These are phyloP conservation scores for Neurospora sp. DNA, from an alignment of 495 filamentous ascomycete species.

Conservation along the genomic window DNA sequence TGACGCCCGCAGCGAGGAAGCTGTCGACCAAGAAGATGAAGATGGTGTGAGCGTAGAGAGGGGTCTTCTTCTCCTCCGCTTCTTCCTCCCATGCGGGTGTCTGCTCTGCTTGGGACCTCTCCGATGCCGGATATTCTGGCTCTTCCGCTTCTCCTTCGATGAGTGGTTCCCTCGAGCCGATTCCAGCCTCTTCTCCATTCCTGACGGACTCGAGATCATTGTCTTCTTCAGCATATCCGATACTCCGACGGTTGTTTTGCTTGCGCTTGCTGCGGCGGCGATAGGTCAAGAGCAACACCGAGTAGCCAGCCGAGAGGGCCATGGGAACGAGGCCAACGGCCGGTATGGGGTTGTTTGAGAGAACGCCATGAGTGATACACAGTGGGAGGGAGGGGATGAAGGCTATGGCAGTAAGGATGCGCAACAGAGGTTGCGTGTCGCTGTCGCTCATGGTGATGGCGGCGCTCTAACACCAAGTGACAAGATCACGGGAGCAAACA, in stretches of 20 bases:
- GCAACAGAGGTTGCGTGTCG: constrained; percentile 9
- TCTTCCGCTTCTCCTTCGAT: neutral
- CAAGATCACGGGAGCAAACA: neutral
- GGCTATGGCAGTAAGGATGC: constrained; percentile 31
- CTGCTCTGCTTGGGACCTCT: constrained; percentile 1
- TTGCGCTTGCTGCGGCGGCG: constrained; percentile 1
- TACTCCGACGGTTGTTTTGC: neutral
- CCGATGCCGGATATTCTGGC: neutral
- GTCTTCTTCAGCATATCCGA: constrained; percentile 3
- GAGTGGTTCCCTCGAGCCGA: neutral
- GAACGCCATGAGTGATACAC: constrained; percentile 30
- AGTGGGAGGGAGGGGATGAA: constrained; percentile 46
- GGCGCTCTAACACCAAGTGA: neutral
- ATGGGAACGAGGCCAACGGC: constrained; percentile 32
- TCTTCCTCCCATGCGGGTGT: neutral
- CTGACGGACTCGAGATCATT: neutral
- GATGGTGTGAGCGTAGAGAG: constrained; percentile 21
- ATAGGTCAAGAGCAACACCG: constrained; percentile 17
- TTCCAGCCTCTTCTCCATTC: constrained; percentile 1
- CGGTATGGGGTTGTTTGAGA: constrained; percentile 24
- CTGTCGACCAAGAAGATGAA: constrained; percentile 28
- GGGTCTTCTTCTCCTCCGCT: neutral
- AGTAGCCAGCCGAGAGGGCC: constrained; percentile 22
- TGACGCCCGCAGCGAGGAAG: constrained; percentile 23
- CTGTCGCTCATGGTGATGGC: neutral